Evolutionary conservation across 768 basidiomycete genomes (phyloP).

Genomic region (Leccinum fibrillosum): DNA sequence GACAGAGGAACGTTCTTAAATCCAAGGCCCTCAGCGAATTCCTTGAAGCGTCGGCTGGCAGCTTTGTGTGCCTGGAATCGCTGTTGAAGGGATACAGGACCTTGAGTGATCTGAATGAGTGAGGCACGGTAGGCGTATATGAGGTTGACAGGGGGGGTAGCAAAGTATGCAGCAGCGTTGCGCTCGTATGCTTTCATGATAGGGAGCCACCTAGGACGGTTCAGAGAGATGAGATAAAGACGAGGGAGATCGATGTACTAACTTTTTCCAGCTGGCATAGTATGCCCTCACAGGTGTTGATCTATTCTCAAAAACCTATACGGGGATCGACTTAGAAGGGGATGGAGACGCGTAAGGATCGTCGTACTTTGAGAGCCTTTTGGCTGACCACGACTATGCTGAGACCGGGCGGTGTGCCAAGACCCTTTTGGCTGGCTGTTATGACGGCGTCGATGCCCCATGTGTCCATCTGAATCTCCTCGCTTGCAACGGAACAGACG

Average conservation of each 20-base stretch:
- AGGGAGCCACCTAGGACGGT: conserved; percentile 68
- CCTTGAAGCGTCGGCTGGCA: conserved; percentile 66
- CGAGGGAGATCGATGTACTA: conserved; percentile 10
- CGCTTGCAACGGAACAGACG: conserved; percentile 96
- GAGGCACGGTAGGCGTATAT: conserved; percentile 89
- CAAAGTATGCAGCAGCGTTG: conserved; percentile 84
- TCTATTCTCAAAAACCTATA: conserved; percentile 13
- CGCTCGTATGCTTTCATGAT: conserved; percentile 93
- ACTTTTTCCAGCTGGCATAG: conserved; percentile 91
- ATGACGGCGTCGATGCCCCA: conserved; percentile 92
- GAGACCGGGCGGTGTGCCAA: conserved; percentile 90
- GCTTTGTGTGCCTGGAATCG: conserved; percentile 75
- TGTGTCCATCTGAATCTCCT: conserved; percentile 90
- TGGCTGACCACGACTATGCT: conserved; percentile 82
- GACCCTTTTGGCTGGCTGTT: conserved; percentile 87
- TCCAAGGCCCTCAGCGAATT: conserved; percentile 61
- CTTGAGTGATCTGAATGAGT: conserved; percentile 65
- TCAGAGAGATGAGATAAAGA: background rate
- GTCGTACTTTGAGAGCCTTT: conserved; percentile 62
- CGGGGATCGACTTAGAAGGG: background rate
- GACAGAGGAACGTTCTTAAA: conserved; percentile 68
- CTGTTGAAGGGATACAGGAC: conserved; percentile 63
- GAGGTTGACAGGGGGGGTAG: conserved; percentile 92
- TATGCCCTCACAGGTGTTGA: conserved; percentile 64
- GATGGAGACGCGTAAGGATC: background rate